Evolutionary conservation across 1,284 basidiomycete species (phyloP).

Genomic region (Crocinoboletus sp.): DNA sequence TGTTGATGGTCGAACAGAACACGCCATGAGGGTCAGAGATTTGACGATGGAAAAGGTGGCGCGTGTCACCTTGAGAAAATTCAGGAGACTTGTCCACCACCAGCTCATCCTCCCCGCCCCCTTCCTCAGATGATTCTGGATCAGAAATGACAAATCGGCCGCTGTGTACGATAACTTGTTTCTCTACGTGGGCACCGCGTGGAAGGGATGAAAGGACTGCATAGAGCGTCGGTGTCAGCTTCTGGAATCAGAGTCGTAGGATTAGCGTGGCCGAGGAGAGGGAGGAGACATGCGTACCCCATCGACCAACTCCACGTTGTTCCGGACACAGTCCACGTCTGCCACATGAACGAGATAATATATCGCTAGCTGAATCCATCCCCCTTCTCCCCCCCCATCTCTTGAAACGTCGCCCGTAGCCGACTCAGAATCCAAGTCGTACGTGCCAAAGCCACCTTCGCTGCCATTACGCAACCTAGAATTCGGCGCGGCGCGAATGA

Average conservation of each 20-base stretch:
- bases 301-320: constrained; percentile 35
- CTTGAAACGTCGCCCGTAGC: not conserved
- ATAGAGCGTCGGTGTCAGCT: constrained; percentile 54
- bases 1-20: constrained; percentile 1
- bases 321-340: constrained; percentile 42
- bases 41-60: not conserved
- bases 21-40: not conserved
- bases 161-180: constrained; percentile 66
- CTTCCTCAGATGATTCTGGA: constrained; percentile 16
- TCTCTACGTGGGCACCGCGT: constrained; percentile 69
- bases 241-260: not conserved
- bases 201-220: constrained; percentile 71
- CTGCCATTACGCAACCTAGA: constrained; percentile 22
- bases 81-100: constrained; percentile 33
- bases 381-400: constrained; percentile 35
- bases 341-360: constrained; percentile 56
- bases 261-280: not conserved
- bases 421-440: constrained; percentile 9
- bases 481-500: constrained; percentile 45
- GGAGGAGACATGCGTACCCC: constrained; percentile 16
- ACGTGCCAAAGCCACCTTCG: constrained; percentile 24
- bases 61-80: constrained; percentile 38
- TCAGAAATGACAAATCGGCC: constrained; percentile 47
- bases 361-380: constrained; percentile 55
- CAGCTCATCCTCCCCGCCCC: constrained; percentile 36